Evolutionary conservation across 495 filamentous ascomycete species (phyloP).

Genomic region (Tuber aestivum): DNA sequence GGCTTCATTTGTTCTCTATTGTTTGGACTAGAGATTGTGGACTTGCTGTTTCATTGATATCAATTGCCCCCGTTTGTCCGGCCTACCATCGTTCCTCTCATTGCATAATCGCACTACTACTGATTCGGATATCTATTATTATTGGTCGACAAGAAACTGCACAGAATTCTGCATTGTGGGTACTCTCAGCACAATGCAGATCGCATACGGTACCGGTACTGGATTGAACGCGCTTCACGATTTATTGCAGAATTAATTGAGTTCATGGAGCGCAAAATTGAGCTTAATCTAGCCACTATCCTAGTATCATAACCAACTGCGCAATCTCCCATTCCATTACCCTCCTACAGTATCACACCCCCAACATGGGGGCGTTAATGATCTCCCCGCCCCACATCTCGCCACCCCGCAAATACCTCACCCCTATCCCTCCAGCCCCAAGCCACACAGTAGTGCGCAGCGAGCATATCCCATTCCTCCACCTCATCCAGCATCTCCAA

Average conservation of each 20-base stretch:
- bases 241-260: not conserved
- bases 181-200: not conserved
- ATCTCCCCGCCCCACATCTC: constrained; percentile 15
- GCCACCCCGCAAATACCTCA: constrained; percentile 41
- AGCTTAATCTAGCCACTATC: not conserved
- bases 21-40: too few species aligned
- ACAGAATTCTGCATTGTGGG: not conserved
- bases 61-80: too few species aligned
- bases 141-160: not conserved
- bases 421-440: constrained; percentile 66
- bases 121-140: not conserved
- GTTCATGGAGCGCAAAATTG: not conserved
- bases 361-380: not conserved
- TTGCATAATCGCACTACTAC: too few species aligned
- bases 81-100: too few species aligned
- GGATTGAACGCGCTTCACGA: not conserved
- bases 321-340: not conserved
- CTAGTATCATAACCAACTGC: not conserved
- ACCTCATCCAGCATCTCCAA: constrained; percentile 92
- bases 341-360: not conserved
- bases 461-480: constrained; percentile 87
- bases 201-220: not conserved
- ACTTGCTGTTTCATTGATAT: too few species aligned
- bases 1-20: too few species aligned
- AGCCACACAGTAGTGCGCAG: constrained; percentile 79